These are phyloP conservation scores for Trichophyton verrucosum DNA, from an alignment of 2,329 filamentous ascomycete species.

Conservation along the genomic window DNA sequence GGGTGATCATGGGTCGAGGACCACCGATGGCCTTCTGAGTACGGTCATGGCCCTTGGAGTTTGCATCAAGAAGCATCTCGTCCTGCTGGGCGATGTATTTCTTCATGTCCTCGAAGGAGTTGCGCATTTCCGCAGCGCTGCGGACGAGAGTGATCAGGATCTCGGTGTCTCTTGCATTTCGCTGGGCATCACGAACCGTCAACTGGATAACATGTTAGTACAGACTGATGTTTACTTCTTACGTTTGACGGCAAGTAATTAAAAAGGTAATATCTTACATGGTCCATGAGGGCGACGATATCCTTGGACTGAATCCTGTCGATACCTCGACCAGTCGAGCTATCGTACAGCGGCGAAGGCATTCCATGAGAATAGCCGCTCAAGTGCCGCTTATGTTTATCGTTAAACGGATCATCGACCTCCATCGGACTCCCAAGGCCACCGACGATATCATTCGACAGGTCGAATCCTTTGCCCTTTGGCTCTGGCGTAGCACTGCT, in stretches of 20 bases:
- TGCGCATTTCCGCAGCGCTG: conserved; percentile 91
- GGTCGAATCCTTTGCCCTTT: conserved; percentile 38
- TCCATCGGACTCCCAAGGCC: conserved; percentile 29
- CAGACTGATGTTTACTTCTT: conserved; percentile 12
- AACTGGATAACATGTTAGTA: conserved; percentile 41
- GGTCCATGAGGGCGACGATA: conserved; percentile 94
- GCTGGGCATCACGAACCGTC: conserved; percentile 90
- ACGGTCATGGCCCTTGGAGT: conserved; percentile 78
- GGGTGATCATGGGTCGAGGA: conserved; percentile 65
- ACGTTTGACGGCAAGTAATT: not conserved
- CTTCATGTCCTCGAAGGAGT: conserved; percentile 91
- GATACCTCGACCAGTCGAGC: conserved; percentile 72
- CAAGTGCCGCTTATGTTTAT: conserved; percentile 49
- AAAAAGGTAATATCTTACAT: conserved; percentile 42
- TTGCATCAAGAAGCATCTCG: conserved; percentile 71
- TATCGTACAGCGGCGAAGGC: conserved; percentile 78
- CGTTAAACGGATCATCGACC: conserved; percentile 54
- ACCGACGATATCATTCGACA: conserved; percentile 33
- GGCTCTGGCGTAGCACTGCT: conserved; percentile 37
- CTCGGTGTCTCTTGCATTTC: conserved; percentile 90
- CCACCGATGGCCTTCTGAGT: conserved; percentile 74
- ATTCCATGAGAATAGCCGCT: conserved; percentile 90
- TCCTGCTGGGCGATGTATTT: conserved; percentile 83
- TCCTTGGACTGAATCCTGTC: conserved; percentile 93
- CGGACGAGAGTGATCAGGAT: conserved; percentile 89